A percentile compares a stretch with the other conserved stretches of the same genome.
Evolutionary conservation across 139 green algal genomes (phyloP).

Genomic region (Eudorina sp.): DNA sequence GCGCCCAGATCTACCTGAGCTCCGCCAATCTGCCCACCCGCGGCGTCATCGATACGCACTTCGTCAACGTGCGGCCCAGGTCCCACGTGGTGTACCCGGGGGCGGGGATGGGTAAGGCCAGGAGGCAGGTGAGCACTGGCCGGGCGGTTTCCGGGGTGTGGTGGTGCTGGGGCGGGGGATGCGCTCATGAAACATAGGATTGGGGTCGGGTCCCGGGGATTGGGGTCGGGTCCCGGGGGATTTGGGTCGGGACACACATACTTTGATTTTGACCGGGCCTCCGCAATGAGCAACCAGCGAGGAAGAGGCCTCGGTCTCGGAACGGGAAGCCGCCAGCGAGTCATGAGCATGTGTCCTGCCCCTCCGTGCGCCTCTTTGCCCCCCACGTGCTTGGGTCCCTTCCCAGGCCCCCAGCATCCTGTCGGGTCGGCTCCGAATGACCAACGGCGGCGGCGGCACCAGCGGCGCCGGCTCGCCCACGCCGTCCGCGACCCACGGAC

Average conservation of each 20-base stretch:
- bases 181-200: no score
- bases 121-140: not conserved
- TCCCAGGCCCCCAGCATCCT: constrained; percentile 36
- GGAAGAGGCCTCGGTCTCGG: no score
- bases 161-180: not conserved
- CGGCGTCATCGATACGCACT: constrained; percentile 34
- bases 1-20: constrained; percentile 49
- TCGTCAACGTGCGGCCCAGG: constrained; percentile 43
- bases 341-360: no score
- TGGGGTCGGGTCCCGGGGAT: no score
- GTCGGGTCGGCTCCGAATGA: not conserved
- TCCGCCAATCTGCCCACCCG: constrained; percentile 46
- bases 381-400: not conserved
- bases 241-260: no score
- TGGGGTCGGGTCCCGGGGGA: no score
- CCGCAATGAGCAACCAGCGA: no score
- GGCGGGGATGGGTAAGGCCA: constrained; percentile 12
- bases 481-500: not conserved
- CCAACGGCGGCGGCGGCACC: not conserved
- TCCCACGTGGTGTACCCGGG: constrained; percentile 10
- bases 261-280: no score
- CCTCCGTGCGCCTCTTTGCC: no score
- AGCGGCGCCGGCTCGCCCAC: not conserved
- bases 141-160: not conserved
- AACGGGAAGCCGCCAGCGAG: no score